A percentile compares a stretch with the other conserved stretches of the same genome.
Evolutionary conservation across 345 rosid genomes (phyloP).

Genomic region (Eucalyptus cloeziana): DNA sequence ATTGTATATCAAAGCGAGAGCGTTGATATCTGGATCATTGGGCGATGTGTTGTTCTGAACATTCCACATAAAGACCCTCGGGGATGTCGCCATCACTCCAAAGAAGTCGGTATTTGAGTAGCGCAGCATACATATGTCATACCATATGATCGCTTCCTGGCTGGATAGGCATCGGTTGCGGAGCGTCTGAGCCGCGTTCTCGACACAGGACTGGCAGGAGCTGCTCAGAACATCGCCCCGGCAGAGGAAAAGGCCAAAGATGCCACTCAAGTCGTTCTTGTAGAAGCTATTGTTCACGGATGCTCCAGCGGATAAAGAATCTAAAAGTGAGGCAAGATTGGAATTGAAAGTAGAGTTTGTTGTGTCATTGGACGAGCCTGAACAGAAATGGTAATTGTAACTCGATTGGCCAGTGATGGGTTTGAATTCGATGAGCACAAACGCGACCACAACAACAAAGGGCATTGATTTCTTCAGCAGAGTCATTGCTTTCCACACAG

Average conservation of each 20-base stretch:
- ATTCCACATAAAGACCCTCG: not conserved
- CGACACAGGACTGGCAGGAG: slow-evolving; percentile 7
- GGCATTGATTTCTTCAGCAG: not conserved
- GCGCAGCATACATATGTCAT: not conserved
- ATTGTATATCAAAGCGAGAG: not conserved
- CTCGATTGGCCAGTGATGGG: not conserved
- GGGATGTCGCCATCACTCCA: not conserved
- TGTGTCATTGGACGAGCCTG: not conserved
- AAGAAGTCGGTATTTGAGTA: slow-evolving; percentile 1
- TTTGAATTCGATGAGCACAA: not conserved
- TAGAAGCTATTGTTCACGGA: not conserved
- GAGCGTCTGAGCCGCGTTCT: not conserved
- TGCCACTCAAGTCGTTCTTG: not conserved
- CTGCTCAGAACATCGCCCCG: slow-evolving; percentile 9
- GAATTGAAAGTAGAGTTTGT: not conserved
- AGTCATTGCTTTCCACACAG: not conserved
- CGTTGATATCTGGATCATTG: not conserved
- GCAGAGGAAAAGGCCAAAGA: slow-evolving; percentile 20
- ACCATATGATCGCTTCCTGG: not conserved
- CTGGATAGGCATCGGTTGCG: not conserved
- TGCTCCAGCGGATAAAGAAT: slow-evolving; percentile 1
- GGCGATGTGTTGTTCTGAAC: not conserved
- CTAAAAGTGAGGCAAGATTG: not conserved
- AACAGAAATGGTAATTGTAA: not conserved
- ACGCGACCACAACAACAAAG: not conserved